Evolutionary conservation across 2,329 filamentous ascomycete genomes (phyloP), one percentile per base, ranked within the genome.

Genomic region (Penicillium occitanis): DNA sequence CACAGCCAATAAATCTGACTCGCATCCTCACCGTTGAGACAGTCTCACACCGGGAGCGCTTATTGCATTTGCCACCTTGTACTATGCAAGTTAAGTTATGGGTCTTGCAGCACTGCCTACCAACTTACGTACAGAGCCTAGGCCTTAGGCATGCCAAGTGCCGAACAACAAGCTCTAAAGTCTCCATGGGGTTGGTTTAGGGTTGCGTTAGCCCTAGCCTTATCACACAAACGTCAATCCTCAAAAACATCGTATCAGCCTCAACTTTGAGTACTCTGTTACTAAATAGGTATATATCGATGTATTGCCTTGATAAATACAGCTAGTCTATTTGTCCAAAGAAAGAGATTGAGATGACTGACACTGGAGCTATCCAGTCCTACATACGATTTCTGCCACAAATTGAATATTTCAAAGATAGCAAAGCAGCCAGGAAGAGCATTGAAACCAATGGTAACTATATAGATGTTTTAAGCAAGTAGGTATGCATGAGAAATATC

Each of bases 91-190:
- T 35, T 6, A 28, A 22, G 48, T 28, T 17, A 7, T 19, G 17
- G 42, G 42, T 17, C 42, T 22, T 55, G 53, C 53, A 57, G 53
- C 53, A 57, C 53, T 57, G 53, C 53, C 53, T 37, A 14, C 53
- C 33, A 14, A 37, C n/a, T 37, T 57, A 40, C 33, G 53, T 40
- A 37, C 11, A 35, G 33, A 37, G 53, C 33, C 33, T 40, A 57
- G 53, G 17, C 51, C 53, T 19, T 14, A 13, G 30, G 25, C 48
- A 30, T 51, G 25, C 48, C 48, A 51, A 51, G 48, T 2, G 50
- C 25, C 28, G 22, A 51, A 3, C 22, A 14, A 25, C 46, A 51
- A 53, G 19, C 50, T 28, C 50, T 53, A 53, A 48, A 25, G 19
- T 22, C 44, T 48, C 5, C 22, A 28, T 17, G 13, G 46, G 25